Conservation (phyloP, 163 green algal species). For the Scenedesmus sp. region DNA sequence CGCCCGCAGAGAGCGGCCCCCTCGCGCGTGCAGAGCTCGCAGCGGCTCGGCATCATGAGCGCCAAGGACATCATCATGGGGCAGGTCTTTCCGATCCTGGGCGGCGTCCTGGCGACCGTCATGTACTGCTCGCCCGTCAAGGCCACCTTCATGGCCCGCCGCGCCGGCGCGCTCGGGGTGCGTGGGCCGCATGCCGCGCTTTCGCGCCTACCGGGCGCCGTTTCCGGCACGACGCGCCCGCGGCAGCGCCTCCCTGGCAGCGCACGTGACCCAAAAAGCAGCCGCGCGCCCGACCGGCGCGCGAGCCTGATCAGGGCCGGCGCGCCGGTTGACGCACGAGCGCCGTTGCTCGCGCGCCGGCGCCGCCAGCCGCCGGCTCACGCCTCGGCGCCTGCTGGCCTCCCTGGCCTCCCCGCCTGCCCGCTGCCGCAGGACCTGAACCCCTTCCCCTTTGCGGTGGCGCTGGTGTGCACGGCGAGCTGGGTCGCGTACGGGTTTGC, state of each 20-base stretch:
- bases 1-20: too few relatives aligned
- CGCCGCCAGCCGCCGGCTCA: not conserved
- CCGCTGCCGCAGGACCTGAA: slow-evolving; percentile 63
- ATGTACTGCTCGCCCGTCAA: slow-evolving; percentile 52
- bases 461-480: slow-evolving; percentile 55
- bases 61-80: slow-evolving; percentile 45
- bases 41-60: too few relatives aligned
- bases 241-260: too few relatives aligned
- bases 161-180: slow-evolving; percentile 41
- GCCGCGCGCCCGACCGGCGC: too few relatives aligned
- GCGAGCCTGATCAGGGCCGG: too few relatives aligned
- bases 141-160: slow-evolving; percentile 26
- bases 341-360: not conserved
- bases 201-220: too few relatives aligned
- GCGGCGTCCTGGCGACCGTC: slow-evolving; percentile 45
- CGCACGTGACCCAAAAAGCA: too few relatives aligned
- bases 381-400: too few relatives aligned
- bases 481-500: slow-evolving; percentile 65
- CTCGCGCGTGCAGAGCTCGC: too few relatives aligned
- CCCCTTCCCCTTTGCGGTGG: slow-evolving; percentile 68
- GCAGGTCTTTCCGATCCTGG: slow-evolving; percentile 48
- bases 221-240: too few relatives aligned
- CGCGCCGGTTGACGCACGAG: too few relatives aligned
- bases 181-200: not conserved
- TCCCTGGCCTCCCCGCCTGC: not conserved